These are phyloP conservation scores for Debaryomyces sp. DNA, from an alignment of 1,139 yeast genomes.

Conservation along the genomic window DNA sequence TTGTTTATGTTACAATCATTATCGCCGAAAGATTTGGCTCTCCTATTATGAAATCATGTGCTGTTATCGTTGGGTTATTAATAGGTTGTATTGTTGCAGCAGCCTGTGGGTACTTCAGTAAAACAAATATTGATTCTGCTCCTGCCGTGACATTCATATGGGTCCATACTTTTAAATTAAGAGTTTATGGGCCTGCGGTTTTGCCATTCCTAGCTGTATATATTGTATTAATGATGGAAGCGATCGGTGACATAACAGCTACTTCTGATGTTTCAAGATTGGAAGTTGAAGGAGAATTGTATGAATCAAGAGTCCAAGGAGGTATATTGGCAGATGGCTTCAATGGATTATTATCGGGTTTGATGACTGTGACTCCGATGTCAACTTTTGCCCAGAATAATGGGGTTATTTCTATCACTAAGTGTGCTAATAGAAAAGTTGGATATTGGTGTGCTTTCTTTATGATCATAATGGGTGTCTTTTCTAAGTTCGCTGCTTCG, in stretches of 20 bases:
- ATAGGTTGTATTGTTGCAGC: slow-evolving; percentile 93
- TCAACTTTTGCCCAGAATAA: slow-evolving; percentile 92
- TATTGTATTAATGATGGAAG: slow-evolving; percentile 82
- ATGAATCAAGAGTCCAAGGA: slow-evolving; percentile 88
- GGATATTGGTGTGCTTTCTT: slow-evolving; percentile 92
- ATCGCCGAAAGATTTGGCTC: slow-evolving; percentile 85
- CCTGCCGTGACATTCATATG: slow-evolving; percentile 86
- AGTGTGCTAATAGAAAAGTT: slow-evolving; percentile 82
- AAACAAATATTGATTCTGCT: slow-evolving; percentile 57
- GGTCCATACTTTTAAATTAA: slow-evolving; percentile 79
- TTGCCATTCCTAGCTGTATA: slow-evolving; percentile 83
- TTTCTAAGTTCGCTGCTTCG: slow-evolving; percentile 89
- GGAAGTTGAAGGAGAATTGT: slow-evolving; percentile 76
- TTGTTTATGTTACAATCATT: slow-evolving; percentile 73
- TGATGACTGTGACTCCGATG: slow-evolving; percentile 79
- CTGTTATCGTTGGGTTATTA: slow-evolving; percentile 79
- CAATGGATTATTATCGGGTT: slow-evolving; percentile 72
- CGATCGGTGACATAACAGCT: slow-evolving; percentile 92
- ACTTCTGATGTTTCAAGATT: slow-evolving; percentile 87
- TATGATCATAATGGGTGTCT: slow-evolving; percentile 80
- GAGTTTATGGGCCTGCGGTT: slow-evolving; percentile 80
- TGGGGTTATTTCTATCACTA: slow-evolving; percentile 89
- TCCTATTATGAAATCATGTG: slow-evolving; percentile 94
- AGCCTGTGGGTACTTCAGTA: slow-evolving; percentile 80
- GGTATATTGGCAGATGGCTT: slow-evolving; percentile 84